Evolutionary conservation across 371 early-diverging fungal genomes (phyloP), one percentile per base, ranked within the genome.

Genomic region (Circinella umbellata): DNA sequence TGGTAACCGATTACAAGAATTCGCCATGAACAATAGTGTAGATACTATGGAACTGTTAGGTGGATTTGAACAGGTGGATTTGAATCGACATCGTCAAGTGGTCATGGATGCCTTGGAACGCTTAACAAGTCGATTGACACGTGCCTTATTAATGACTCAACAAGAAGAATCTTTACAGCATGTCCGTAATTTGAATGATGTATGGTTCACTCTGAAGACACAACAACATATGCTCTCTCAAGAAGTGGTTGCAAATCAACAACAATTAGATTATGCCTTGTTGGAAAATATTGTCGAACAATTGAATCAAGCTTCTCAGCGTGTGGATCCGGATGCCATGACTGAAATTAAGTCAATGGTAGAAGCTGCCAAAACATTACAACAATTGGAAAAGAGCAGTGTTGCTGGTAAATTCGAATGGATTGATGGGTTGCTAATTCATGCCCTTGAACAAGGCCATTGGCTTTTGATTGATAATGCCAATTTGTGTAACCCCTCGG

Each of bases 391-490:
- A 73, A 76, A 73, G 20, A 80, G 82, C 1, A 80, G 88, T 4
- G 89, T 90, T 14, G 88, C 89, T 34, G 95, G 95, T 36, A 87
- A 88, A 48, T 99, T 99, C 73, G 98, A 98, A 75, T 99, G 98
- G 98, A 91, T 97, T 49, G 98, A 98, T 80, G 99, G 99, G 46
- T 88, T 95, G 4, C 85, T 99, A 18, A 91, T 99, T 49, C 87
- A 92, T 61, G 99, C 99, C 0, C 81, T 99, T 39, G 89, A 94
- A 74, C 88, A 95, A 42, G 99, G 99, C 7, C 83, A 96, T 73
- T 99, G 99, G 99, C 83, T 99, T 38, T 81, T 99, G 64, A 90
- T 99, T 53, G 99, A 99, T 82, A 99, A 99, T 76, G 96, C 98
- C 69, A 99, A 99, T 76, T 78, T 96, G 67, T 98, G 98, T 77